Evolutionary conservation across 805 yeast species (phyloP).

Genomic region (Candida oleophila): DNA sequence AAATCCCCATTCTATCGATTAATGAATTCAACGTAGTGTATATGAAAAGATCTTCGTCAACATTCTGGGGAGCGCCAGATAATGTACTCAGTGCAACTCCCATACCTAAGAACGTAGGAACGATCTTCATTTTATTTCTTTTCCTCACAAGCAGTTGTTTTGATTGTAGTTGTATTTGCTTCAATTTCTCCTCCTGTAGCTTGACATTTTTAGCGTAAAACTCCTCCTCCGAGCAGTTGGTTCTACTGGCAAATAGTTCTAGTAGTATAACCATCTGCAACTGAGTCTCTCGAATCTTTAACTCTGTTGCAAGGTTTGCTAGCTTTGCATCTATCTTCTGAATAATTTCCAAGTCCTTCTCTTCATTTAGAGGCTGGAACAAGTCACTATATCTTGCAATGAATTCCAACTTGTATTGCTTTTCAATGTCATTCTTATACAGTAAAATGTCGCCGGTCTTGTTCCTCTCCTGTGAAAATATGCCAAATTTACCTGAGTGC

Average conservation of each 20-base stretch:
- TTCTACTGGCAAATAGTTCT: constrained; percentile 37
- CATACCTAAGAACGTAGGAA: constrained; percentile 45
- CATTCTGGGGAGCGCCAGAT: not conserved
- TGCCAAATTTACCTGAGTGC: constrained; percentile 33
- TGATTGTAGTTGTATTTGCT: constrained; percentile 15
- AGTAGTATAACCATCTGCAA: constrained; percentile 49
- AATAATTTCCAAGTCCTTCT: not conserved
- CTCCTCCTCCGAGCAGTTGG: constrained; percentile 27
- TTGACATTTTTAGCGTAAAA: constrained; percentile 25
- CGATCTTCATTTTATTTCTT: constrained; percentile 18
- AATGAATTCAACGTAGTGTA: constrained; percentile 38
- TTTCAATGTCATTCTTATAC: constrained; percentile 16
- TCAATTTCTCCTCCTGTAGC: constrained; percentile 29
- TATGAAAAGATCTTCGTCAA: constrained; percentile 6
- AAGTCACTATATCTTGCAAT: constrained; percentile 14
- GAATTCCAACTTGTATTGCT: constrained; percentile 21
- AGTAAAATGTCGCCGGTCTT: not conserved
- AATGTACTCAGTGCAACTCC: constrained; percentile 21
- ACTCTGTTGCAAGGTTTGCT: constrained; percentile 26
- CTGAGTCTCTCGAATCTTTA: constrained; percentile 57
- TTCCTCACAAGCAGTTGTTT: constrained; percentile 21
- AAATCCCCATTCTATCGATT: constrained; percentile 52
- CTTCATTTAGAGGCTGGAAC: not conserved
- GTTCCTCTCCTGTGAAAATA: constrained; percentile 9
- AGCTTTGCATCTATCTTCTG: constrained; percentile 7